Evolutionary conservation across 2,329 filamentous ascomycete species (phyloP), one percentile per base, ranked within the genome.

Genomic region (Botrytis fragariae): DNA sequence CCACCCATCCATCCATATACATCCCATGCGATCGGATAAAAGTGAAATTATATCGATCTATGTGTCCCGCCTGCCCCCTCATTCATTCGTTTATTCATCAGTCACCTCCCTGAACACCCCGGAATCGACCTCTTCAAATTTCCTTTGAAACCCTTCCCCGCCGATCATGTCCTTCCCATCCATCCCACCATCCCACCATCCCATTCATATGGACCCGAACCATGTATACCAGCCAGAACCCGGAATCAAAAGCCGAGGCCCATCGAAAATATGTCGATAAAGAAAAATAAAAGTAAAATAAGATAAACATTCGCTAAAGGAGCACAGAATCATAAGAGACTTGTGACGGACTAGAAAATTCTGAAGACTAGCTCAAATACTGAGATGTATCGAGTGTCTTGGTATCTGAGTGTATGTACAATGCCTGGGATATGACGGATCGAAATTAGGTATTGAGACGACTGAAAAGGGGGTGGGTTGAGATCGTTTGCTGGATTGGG

Each of bases 1-100:
- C 48, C 65, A 68, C 10, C 16, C 39, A 64, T 32, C 16, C 65
- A 69, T 32, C 29, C 65, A 57, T 69, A 32, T 57, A 57, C 48
- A 57, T 57, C 48, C 65, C 65, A 57, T 69, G 65, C 48, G 16
- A 57, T 59, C 39, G 29, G 51, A 69, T 69, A 57, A 32, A 44
- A 42, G 64, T 42, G 20, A 57, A 42, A 69, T 57, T 3, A 29
- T 57, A 57, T 54, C 48, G 37, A 29, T 54, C 60, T 20, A 64
- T 44, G 12, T 32, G 16, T 63, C 37, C 60, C 35, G 16, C 35
- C 35, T 25, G 37, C 60, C 35, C 14, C 22, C 60, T 37, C 18
- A 62, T 62, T 62, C 61, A 32, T 44, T 48, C 37, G 42, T 69
- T 65, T 65, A 16, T 10, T 32, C 63, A 22, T 65, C 63, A 44